Evolutionary conservation across 2,329 filamentous ascomycete species (phyloP).

Genomic region (Calonectria naviculata): DNA sequence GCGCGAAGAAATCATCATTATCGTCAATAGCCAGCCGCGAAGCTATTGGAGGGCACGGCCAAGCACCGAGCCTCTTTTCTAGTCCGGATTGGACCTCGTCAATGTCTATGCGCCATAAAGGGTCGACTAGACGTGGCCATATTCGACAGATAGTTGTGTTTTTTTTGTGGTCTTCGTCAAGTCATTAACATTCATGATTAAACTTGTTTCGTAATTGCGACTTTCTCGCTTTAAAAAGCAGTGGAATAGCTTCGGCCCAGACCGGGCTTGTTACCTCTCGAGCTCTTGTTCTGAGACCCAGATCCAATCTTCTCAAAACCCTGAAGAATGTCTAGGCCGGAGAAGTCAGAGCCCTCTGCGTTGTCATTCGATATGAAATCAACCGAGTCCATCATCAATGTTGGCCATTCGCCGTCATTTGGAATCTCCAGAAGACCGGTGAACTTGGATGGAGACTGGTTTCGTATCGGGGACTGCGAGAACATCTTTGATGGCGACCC

Average conservation of each 20-base stretch:
- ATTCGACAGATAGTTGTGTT: slow-evolving; percentile 28
- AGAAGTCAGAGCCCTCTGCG: slow-evolving; percentile 64
- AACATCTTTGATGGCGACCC: slow-evolving; percentile 66
- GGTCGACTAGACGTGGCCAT: slow-evolving; percentile 22
- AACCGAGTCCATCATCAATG: slow-evolving; percentile 46
- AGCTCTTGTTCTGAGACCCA: slow-evolving; percentile 46
- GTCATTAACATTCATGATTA: slow-evolving; percentile 42
- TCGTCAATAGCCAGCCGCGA: slow-evolving; percentile 45
- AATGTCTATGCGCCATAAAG: slow-evolving; percentile 25
- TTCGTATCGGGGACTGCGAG: slow-evolving; percentile 47
- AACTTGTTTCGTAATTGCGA: slow-evolving; percentile 33
- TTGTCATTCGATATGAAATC: slow-evolving; percentile 60
- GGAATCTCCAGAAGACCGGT: slow-evolving; percentile 47
- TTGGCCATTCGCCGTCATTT: slow-evolving; percentile 52
- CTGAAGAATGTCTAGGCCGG: slow-evolving; percentile 77
- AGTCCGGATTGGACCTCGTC: slow-evolving; percentile 34
- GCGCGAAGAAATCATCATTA: slow-evolving; percentile 43
- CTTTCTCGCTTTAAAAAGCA: slow-evolving; percentile 38
- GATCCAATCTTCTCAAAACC: slow-evolving; percentile 81
- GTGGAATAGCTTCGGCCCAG: slow-evolving; percentile 47
- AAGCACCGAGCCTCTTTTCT: slow-evolving; percentile 34
- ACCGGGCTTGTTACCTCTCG: slow-evolving; percentile 41
- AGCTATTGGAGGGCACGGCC: slow-evolving; percentile 36
- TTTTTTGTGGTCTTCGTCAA: slow-evolving; percentile 39
- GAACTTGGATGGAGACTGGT: slow-evolving; percentile 64